phyloP scores from a whole-genome alignment of 2,329 filamentous ascomycete species.

The Didymella sp. region DNA sequence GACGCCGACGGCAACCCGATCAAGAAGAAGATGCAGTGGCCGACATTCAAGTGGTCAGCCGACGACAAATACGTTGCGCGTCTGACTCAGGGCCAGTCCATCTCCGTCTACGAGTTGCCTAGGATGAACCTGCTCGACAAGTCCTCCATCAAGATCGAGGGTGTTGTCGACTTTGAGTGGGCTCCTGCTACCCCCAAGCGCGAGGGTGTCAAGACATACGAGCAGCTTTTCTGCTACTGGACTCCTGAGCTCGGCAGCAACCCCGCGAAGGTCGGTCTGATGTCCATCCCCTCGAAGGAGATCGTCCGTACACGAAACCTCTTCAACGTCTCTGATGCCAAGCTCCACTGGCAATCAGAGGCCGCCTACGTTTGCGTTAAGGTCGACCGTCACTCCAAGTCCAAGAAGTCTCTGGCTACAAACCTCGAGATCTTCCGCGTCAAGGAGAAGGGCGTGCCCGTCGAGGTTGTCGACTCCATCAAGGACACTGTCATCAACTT shows the following conservation, averaged over 20 bases:
- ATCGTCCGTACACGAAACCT: slow-evolving; percentile 93
- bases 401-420: slow-evolving; percentile 96
- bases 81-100: slow-evolving; percentile 84
- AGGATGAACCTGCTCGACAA: slow-evolving; percentile 91
- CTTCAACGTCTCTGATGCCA: slow-evolving; percentile 97
- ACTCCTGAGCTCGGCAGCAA: slow-evolving; percentile 98
- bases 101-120: slow-evolving; percentile 89
- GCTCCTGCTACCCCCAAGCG: slow-evolving; percentile 81
- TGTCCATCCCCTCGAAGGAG: slow-evolving; percentile 95
- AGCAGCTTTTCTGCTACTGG: slow-evolving; percentile 98
- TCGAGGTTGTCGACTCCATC: slow-evolving; percentile 96
- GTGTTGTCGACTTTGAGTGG: slow-evolving; percentile 98
- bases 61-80: slow-evolving; percentile 97
- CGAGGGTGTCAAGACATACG: slow-evolving; percentile 87
- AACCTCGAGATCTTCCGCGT: slow-evolving; percentile 99
- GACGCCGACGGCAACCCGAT: slow-evolving; percentile 69
- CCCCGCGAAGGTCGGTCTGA: slow-evolving; percentile 93
- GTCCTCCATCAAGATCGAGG: slow-evolving; percentile 93
- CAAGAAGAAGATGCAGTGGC: slow-evolving; percentile 97
- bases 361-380: slow-evolving; percentile 95
- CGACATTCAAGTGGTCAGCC: slow-evolving; percentile 98
- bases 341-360: slow-evolving; percentile 98
- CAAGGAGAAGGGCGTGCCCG: slow-evolving; percentile 95
- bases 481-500: slow-evolving; percentile 99
- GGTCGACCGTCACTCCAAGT: slow-evolving; percentile 98